These are phyloP conservation scores for Tetracladium setigerum DNA, from an alignment of 495 filamentous ascomycete species.

Conservation along the genomic window DNA sequence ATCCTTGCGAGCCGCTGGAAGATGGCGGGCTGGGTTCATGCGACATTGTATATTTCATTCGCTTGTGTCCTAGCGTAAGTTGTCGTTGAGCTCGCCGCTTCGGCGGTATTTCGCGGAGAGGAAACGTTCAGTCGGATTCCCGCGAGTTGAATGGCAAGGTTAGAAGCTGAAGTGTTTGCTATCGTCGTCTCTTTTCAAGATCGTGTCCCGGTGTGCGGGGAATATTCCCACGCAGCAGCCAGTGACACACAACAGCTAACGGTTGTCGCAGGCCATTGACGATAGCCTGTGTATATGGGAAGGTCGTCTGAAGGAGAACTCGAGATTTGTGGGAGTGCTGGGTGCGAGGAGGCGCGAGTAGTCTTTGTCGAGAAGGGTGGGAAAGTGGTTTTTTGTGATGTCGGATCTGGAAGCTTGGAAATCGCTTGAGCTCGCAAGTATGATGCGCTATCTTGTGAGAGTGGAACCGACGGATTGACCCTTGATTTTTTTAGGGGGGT, in stretches of 20 bases:
- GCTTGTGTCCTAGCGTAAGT: background rate
- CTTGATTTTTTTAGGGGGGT: no score
- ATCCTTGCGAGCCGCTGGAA: conserved; percentile 11
- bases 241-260: conserved; percentile 30
- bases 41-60: conserved; percentile 20
- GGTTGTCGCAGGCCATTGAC: conserved; percentile 41
- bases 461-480: no score
- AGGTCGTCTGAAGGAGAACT: no score
- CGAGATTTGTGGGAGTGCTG: no score
- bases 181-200: conserved; percentile 13
- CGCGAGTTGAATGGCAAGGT: conserved; percentile 1
- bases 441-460: no score
- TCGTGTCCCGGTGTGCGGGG: conserved; percentile 43
- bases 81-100: background rate
- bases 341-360: no score
- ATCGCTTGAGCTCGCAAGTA: no score
- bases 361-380: no score
- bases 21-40: conserved; percentile 22
- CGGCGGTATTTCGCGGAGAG: background rate
- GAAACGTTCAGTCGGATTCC: background rate
- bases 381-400: no score
- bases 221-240: conserved; percentile 43
- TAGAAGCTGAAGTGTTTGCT: background rate
- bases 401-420: no score
- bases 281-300: background rate